Percentiles rank a stretch among this genome's conserved stretches.
Conservation (phyloP, 176 grass and related monocot genomes). For the Stipa capillata region DNA sequence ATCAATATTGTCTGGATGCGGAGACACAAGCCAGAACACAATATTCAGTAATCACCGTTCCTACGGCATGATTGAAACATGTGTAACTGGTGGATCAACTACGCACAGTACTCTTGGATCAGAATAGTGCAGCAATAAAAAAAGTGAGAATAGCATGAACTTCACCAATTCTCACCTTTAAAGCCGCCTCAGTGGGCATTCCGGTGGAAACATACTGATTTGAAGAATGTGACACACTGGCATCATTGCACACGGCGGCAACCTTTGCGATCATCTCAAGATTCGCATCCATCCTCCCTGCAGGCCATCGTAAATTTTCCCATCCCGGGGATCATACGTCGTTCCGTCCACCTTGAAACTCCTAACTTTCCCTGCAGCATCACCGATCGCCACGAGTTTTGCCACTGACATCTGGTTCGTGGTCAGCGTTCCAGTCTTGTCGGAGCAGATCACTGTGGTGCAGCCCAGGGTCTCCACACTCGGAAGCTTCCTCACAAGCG, state of each 20-base stretch:
- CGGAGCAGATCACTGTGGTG: slow-evolving; percentile 94
- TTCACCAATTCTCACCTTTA: slow-evolving; percentile 49
- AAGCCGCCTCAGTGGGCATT: slow-evolving; percentile 78
- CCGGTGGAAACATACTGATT: slow-evolving; percentile 71
- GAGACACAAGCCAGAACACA: background rate
- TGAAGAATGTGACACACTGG: slow-evolving; percentile 46
- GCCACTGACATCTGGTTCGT: slow-evolving; percentile 92
- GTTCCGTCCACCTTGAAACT: slow-evolving; percentile 87
- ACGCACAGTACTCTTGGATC: background rate
- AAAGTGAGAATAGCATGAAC: background rate
- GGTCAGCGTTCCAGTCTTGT: slow-evolving; percentile 87
- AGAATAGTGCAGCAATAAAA: background rate
- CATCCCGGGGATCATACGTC: slow-evolving; percentile 65
- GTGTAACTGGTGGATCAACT: background rate
- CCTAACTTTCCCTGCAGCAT: slow-evolving; percentile 18
- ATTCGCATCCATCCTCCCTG: slow-evolving; percentile 57
- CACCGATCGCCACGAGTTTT: slow-evolving; percentile 58
- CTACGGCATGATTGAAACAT: background rate
- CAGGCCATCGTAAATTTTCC: slow-evolving; percentile 63
- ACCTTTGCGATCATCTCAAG: slow-evolving; percentile 81
- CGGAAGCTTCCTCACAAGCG: slow-evolving; percentile 69
- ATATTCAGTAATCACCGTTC: background rate
- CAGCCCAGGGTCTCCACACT: slow-evolving; percentile 94
- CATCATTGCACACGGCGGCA: slow-evolving; percentile 84
- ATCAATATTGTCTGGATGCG: background rate